phyloP scores from a whole-genome alignment of 1,284 basidiomycete species.

The Pyrrhoderma noxium region DNA sequence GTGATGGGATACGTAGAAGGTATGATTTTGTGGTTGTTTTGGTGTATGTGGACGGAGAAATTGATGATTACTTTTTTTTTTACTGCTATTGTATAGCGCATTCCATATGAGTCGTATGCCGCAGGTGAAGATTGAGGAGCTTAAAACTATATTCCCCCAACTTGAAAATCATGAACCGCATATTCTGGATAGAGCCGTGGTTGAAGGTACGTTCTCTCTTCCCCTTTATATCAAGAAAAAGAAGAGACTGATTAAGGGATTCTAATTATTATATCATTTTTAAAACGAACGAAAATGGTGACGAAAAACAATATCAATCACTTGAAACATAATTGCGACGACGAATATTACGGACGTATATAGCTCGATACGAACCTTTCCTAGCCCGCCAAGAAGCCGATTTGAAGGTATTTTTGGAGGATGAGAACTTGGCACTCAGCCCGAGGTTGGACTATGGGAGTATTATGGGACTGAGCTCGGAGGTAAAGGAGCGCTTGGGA shows the following conservation, averaged over 20 bases:
- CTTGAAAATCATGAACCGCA: slow-evolving; percentile 45
- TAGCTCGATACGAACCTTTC: slow-evolving; percentile 57
- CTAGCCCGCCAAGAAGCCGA: slow-evolving; percentile 68
- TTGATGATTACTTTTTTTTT: no score
- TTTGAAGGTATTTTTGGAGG: slow-evolving; percentile 67
- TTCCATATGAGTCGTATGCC: slow-evolving; percentile 71
- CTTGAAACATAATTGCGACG: no score
- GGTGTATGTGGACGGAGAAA: no score
- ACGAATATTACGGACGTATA: no score
- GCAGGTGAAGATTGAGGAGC: slow-evolving; percentile 38
- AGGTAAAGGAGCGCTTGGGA: slow-evolving; percentile 63
- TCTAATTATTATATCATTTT: no score
- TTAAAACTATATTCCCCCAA: slow-evolving; percentile 48
- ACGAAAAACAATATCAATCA: neutral
- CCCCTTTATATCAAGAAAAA: no score
- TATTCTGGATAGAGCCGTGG: slow-evolving; percentile 55
- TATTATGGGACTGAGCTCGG: slow-evolving; percentile 67
- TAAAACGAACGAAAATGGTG: neutral
- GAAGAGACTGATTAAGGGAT: no score
- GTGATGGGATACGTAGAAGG: slow-evolving; percentile 59
- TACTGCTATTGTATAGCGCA: slow-evolving; percentile 39
- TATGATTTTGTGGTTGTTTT: no score
- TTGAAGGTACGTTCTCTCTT: slow-evolving; percentile 61
- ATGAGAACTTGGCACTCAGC: slow-evolving; percentile 68
- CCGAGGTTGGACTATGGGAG: slow-evolving; percentile 60